Conservation (phyloP, 805 yeast species). For the Clavispora santaluciae region DNA sequence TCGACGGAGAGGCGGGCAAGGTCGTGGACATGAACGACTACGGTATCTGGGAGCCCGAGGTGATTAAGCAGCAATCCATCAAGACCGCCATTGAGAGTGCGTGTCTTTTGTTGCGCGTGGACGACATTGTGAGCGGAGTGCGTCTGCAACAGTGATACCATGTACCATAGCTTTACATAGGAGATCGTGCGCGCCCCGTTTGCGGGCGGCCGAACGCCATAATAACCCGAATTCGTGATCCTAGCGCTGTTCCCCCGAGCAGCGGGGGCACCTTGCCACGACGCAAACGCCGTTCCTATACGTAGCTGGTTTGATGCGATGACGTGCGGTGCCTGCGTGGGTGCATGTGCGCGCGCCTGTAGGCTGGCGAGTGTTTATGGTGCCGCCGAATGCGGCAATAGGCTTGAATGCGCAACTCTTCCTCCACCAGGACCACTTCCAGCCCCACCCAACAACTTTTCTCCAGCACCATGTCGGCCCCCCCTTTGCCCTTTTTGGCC, state of each 20-base stretch:
- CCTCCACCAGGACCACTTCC: not conserved
- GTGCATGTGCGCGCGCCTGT: not conserved
- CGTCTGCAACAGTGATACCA: slow-evolving; percentile 40
- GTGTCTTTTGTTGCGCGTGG: slow-evolving; percentile 88
- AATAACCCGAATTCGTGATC: not conserved
- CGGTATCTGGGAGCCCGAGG: slow-evolving; percentile 99
- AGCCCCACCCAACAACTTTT: not conserved
- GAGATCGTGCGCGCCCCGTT: slow-evolving; percentile 1
- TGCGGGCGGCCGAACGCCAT: not conserved
- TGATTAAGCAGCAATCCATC: slow-evolving; percentile 90
- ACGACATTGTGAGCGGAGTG: slow-evolving; percentile 95
- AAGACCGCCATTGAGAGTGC: slow-evolving; percentile 99
- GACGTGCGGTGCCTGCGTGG: slow-evolving; percentile 1
- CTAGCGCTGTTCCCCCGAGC: no score
- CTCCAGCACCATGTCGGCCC: not conserved
- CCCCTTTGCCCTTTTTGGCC: slow-evolving; percentile 58
- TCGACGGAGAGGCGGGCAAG: slow-evolving; percentile 92
- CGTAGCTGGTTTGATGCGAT: not conserved
- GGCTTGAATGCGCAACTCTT: not conserved
- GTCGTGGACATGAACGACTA: slow-evolving; percentile 92
- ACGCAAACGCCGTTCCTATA: no score
- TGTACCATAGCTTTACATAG: not conserved
- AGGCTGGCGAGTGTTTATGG: slow-evolving; percentile 5
- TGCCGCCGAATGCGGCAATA: slow-evolving; percentile 11
- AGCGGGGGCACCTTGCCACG: no score